Evolutionary conservation across 768 basidiomycete species (phyloP), one percentile per base, ranked within the genome.

Genomic region (Naganishia randhawae): DNA sequence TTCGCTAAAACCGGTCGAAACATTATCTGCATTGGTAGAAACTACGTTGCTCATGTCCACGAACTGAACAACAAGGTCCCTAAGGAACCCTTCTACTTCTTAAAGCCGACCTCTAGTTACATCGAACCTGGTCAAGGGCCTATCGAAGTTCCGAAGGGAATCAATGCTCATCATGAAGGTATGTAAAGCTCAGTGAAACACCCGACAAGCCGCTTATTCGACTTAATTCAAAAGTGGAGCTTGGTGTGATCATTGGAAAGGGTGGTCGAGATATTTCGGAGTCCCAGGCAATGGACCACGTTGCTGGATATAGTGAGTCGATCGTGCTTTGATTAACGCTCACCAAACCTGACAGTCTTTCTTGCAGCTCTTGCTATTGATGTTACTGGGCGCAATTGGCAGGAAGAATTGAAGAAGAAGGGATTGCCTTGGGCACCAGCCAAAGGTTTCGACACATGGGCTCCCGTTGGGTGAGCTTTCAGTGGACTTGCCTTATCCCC

Each of bases 341-440:
- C 22, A 29, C 22, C 16, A 55, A 57, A 17, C 32, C 14, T 19
- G 22, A 32, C n/a, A 3, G 33, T 29, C 2, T 17, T 39, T 63
- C n/a, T 70, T 9, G 65, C 66, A 96, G 93, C 92, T 54, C 82
- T 98, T 70, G 92, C 92, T 3, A 89, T 97, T 64, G 95, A 98
- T 77, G 90, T 97, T 88, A 98, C 96, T 0, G 96, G 89, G 8
- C 86, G 96, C 16, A 98, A 98, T 81, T 81, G 97, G 76, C 96
- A 99, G 79, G 90, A 96, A 65, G 87, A 86, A 54, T 91, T 91
- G 55, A 95, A 95, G 82, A 90, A 89, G 75, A 88, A 87, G 57
- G 92, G 96, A 11, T 84, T 98, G n/a, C 96, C 96, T 0, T 99
- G 96, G 96, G 87, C 88, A n/a, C 85, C 93, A 13, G 91, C 88